Conservation (phyloP, 2,329 filamentous ascomycete species). For the Trichoderma koningiopsis region DNA sequence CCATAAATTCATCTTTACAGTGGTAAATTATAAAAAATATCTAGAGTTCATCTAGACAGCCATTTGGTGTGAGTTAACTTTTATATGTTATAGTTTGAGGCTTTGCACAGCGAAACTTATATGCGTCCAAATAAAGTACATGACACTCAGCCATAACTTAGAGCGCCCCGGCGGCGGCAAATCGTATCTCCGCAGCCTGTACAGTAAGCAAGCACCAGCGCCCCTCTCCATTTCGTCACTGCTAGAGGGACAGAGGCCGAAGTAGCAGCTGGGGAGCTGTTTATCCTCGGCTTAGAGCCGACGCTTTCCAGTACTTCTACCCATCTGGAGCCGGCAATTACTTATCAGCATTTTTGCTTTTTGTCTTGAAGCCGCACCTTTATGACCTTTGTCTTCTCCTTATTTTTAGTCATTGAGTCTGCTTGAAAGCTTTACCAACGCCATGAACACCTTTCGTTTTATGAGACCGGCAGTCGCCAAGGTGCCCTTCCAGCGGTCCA, state of each 20-base stretch:
- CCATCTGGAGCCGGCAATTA: conserved; percentile 8
- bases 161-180: neutral
- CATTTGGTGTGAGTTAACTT: too few species aligned
- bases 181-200: conserved; percentile 8
- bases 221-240: conserved; percentile 23
- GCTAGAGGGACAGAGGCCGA: neutral
- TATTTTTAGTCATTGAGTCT: neutral
- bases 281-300: conserved; percentile 37
- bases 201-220: neutral
- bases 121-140: too few species aligned
- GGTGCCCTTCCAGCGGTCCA: conserved; percentile 54
- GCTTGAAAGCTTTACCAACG: conserved; percentile 24
- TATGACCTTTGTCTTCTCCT: neutral
- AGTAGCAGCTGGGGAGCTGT: neutral
- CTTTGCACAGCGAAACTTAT: too few species aligned
- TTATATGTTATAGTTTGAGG: too few species aligned
- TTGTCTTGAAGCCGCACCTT: neutral
- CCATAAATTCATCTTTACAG: neutral
- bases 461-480: conserved; percentile 59
- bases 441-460: conserved; percentile 58
- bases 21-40: neutral
- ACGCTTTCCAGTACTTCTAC: conserved; percentile 34
- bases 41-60: too few species aligned
- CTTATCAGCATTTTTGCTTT: conserved; percentile 19
- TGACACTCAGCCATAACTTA: neutral